Percentiles rank a stretch among this genome's conserved stretches.
These are phyloP conservation scores for Bolboschoenoplectus hybrid DNA, from an alignment of 202 grass and related monocot genomes.

Conservation along the genomic window DNA sequence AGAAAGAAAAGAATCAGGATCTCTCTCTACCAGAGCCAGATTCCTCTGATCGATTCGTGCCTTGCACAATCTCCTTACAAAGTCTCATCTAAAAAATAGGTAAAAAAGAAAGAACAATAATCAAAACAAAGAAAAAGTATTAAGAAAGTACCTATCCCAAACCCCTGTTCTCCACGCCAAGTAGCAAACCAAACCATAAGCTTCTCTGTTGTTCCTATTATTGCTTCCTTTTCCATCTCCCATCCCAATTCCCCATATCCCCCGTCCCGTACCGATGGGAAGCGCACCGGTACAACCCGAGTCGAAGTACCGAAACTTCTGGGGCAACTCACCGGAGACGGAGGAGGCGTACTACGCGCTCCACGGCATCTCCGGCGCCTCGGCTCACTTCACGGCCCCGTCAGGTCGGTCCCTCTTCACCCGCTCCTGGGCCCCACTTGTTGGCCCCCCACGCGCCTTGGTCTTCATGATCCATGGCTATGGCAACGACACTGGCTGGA, in stretches of 20 bases:
- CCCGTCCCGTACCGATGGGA: constrained; percentile 33
- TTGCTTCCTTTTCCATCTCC: constrained; percentile 21
- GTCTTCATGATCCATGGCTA: constrained; percentile 95
- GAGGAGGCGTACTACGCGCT: constrained; percentile 72
- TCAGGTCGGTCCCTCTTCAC: constrained; percentile 59
- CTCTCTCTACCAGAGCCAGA: not conserved
- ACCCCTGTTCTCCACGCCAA: not conserved
- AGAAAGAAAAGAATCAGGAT: constrained; percentile 16
- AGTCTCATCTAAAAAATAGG: not conserved
- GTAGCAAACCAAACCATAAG: not conserved
- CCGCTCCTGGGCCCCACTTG: constrained; percentile 57
- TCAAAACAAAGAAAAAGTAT: not conserved
- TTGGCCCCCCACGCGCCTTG: constrained; percentile 48
- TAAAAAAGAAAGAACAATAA: not conserved
- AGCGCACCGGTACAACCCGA: not conserved
- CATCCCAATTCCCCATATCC: constrained; percentile 32
- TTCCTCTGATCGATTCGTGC: not conserved
- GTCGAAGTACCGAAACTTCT: constrained; percentile 50
- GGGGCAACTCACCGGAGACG: constrained; percentile 73
- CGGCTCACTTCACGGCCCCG: constrained; percentile 54
- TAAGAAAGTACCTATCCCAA: not conserved
- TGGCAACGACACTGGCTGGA: constrained; percentile 92
- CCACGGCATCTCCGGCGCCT: constrained; percentile 52
- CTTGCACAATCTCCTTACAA: not conserved
- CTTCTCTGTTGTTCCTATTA: not conserved